Percentiles rank a stretch among this genome's conserved stretches.
Conservation (phyloP, 495 filamentous ascomycete species). For the Cenococcum geophilum region DNA sequence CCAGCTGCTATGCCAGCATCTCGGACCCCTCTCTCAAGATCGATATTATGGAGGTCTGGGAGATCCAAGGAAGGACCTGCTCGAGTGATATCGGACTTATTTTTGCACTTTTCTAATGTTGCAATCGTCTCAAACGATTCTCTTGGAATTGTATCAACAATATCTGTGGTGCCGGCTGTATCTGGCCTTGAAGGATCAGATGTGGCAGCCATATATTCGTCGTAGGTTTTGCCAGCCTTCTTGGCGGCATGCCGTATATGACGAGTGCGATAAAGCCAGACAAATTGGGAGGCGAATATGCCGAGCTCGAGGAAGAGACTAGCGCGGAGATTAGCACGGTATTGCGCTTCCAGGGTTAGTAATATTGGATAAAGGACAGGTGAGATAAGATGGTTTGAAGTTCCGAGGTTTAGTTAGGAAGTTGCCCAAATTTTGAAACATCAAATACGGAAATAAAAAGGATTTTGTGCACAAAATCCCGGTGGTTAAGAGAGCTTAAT, state of each 20-base stretch:
- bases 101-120: conserved; percentile 10
- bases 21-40: neutral
- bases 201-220: conserved; percentile 51
- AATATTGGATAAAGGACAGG: too few species aligned
- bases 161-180: conserved; percentile 4
- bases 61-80: neutral
- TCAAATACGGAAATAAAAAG: too few species aligned
- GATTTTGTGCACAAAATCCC: too few species aligned
- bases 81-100: neutral
- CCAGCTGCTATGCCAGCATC: neutral
- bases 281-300: conserved; percentile 61
- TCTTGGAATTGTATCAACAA: conserved; percentile 11
- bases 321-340: neutral
- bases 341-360: too few species aligned
- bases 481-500: too few species aligned
- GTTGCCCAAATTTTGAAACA: too few species aligned
- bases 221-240: conserved; percentile 52
- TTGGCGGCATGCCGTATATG: conserved; percentile 54
- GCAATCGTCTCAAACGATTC: neutral
- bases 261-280: conserved; percentile 62
- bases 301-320: conserved; percentile 61
- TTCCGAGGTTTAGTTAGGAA: too few species aligned
- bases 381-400: too few species aligned
- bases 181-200: neutral
- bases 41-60: neutral